Evolutionary conservation across 1,139 yeast genomes (phyloP).

Genomic region (Blastobotrys persicus): DNA sequence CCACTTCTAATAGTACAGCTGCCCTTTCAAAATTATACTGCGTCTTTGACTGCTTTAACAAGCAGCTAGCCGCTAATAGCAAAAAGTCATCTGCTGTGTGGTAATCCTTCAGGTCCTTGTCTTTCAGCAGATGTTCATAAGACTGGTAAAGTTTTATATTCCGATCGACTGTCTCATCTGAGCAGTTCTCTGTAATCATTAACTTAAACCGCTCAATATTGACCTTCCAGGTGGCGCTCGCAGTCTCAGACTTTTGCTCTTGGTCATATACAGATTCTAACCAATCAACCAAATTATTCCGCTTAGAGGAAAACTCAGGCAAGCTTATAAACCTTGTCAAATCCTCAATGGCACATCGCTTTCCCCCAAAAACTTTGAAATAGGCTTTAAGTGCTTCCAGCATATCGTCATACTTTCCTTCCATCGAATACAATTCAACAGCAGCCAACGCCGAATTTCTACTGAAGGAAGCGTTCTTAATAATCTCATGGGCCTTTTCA

Average conservation of each 20-base stretch:
- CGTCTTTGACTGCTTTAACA: constrained; percentile 23
- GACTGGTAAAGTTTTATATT: constrained; percentile 42
- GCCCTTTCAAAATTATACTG: constrained; percentile 33
- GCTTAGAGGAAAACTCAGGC: background rate
- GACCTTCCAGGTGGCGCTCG: constrained; percentile 42
- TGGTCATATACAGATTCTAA: constrained; percentile 15
- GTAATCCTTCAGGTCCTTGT: constrained; percentile 57
- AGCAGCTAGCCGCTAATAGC: constrained; percentile 43
- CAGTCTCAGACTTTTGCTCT: constrained; percentile 28
- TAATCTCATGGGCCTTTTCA: constrained; percentile 33
- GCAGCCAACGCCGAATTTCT: constrained; percentile 59
- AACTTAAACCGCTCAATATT: constrained; percentile 51
- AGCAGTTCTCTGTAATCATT: constrained; percentile 25
- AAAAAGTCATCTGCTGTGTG: constrained; percentile 65
- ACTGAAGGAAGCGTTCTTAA: constrained; percentile 35
- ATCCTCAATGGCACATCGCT: constrained; percentile 63
- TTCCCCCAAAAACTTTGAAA: constrained; percentile 45
- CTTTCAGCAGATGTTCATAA: constrained; percentile 35
- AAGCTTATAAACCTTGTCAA: constrained; percentile 40
- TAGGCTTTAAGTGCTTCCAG: constrained; percentile 43
- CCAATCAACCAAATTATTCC: constrained; percentile 9
- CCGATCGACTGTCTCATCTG: constrained; percentile 22
- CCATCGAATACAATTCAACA: constrained; percentile 43
- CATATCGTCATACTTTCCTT: constrained; percentile 19
- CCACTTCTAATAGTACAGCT: constrained; percentile 48